Percentiles rank a stretch among this genome's conserved stretches.
Evolutionary conservation across 2,329 filamentous ascomycete species (phyloP).

Genomic region (Ceratocystis smalleyi): DNA sequence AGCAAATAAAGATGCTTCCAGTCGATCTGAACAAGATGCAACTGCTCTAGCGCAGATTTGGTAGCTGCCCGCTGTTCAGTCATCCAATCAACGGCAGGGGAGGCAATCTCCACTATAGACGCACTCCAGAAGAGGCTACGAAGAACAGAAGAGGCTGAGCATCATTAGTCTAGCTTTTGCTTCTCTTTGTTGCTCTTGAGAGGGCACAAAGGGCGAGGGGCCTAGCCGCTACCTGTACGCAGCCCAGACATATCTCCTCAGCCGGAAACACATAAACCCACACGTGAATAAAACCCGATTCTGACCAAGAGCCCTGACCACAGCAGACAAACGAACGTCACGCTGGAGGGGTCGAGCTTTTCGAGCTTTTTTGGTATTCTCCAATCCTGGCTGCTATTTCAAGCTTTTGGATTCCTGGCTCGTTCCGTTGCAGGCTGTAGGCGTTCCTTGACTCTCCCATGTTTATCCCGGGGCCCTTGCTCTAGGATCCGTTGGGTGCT

Average conservation of each 20-base stretch:
- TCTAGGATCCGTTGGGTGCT: background rate
- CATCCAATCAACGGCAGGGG: background rate
- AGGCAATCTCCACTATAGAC: background rate
- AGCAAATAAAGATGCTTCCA: background rate
- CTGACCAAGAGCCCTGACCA: background rate
- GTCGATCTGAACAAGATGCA: constrained; percentile 2
- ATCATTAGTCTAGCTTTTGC: too few species aligned
- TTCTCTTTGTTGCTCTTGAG: too few species aligned
- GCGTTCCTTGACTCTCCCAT: background rate
- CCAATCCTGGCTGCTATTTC: constrained; percentile 1
- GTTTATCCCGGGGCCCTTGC: background rate
- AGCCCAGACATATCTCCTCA: background rate
- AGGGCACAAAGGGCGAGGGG: too few species aligned
- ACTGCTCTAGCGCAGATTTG: background rate
- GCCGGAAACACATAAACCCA: background rate
- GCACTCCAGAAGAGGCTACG: background rate
- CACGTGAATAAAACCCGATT: background rate
- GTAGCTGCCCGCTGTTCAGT: background rate
- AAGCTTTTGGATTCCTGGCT: constrained; percentile 1
- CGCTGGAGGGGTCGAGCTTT: constrained; percentile 3
- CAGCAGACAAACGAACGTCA: background rate
- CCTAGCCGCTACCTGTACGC: background rate
- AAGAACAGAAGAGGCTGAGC: background rate
- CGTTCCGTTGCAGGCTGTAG: background rate
- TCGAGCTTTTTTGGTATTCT: background rate